These are phyloP conservation scores for Melocanna baccifera DNA, from an alignment of 176 grass and related monocot species.

Conservation along the genomic window DNA sequence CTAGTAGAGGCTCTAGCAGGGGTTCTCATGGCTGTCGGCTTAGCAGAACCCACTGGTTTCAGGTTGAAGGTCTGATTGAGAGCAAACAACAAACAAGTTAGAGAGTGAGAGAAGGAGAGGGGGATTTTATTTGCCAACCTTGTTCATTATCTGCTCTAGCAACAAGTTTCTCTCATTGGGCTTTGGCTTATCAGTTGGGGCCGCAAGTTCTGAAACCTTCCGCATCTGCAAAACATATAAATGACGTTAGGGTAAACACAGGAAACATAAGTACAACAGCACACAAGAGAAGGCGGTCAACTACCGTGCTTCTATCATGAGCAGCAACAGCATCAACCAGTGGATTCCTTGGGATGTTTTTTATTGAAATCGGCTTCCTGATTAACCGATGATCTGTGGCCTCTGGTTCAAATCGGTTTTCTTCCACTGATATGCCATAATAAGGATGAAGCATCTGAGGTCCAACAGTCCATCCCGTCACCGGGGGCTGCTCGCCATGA, in stretches of 20 bases:
- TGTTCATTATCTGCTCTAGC: constrained; percentile 96
- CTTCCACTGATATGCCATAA: constrained; percentile 58
- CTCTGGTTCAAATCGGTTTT: constrained; percentile 40
- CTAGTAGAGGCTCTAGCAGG: constrained; percentile 54
- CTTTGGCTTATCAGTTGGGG: constrained; percentile 41
- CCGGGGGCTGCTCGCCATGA: constrained; percentile 38
- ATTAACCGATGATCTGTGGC: constrained; percentile 44
- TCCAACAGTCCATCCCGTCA: constrained; percentile 52
- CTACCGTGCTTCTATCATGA: constrained; percentile 97
- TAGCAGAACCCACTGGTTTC: constrained; percentile 55
- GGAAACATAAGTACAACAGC: background rate
- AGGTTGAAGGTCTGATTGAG: constrained; percentile 74
- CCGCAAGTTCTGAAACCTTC: constrained; percentile 71
- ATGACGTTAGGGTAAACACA: constrained; percentile 30
- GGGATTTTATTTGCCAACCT: constrained; percentile 45
- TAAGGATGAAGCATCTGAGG: constrained; percentile 70
- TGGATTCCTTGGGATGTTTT: constrained; percentile 83
- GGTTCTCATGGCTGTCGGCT: constrained; percentile 38
- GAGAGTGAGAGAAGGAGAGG: background rate
- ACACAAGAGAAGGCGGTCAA: background rate
- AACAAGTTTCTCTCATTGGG: constrained; percentile 67
- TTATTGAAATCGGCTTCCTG: constrained; percentile 63
- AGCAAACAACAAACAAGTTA: constrained; percentile 28
- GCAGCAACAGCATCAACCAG: constrained; percentile 90
- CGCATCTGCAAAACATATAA: constrained; percentile 66